Base-by-base conservation (phyloP, 352 stramenopile species). In the Achlya hypogyna region DNA sequence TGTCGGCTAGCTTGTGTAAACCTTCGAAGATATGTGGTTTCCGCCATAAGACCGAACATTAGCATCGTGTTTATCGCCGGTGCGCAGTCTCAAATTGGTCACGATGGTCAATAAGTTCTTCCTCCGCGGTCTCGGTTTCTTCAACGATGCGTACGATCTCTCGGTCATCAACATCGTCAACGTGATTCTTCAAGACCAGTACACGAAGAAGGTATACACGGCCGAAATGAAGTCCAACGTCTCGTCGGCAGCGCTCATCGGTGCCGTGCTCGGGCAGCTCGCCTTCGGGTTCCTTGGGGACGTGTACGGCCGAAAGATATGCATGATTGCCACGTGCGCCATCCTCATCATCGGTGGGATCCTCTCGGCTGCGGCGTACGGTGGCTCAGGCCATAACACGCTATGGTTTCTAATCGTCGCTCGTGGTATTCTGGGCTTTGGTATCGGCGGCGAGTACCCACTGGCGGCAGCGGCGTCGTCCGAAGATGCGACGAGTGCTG, bases 141-240 rank as follows among this genome's bases (percentile, higher is more conserved):
- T 82, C 71, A 87, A 87, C 52, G 81, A 88, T 65, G 76, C 81
- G 31, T 89, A 88, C 72, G 81, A 90, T 32, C 76, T 90, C 18
- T 88, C 88, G 64, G 78, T 88, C 53, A 87, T 90, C 78, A 90
- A 90, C 65, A 73, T 90, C 20, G 70, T 88, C 69, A 90, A 90
- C 74, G 72, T 90, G 62, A 78, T 90, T 66, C 78, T 90, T 40
- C 78, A 77, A 16, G 74, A 90, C 65, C 78, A 87, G 65, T 89
- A 87, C 67, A 72, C 69, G 62, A 69, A 59, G 35, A 45, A 43
- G 0, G 54, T 64, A 5, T 71, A 69, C 43, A 31, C 27, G 1
- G 20, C 56, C 51, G 20, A 8, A 9, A 71, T 71, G 52, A 71
- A 71, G 52, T 71, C 65, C 0, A 62, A 49, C 31, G 53, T 71